These are phyloP conservation scores for Aspergillus funiculosus DNA, from an alignment of 495 filamentous ascomycete genomes.

Conservation along the genomic window DNA sequence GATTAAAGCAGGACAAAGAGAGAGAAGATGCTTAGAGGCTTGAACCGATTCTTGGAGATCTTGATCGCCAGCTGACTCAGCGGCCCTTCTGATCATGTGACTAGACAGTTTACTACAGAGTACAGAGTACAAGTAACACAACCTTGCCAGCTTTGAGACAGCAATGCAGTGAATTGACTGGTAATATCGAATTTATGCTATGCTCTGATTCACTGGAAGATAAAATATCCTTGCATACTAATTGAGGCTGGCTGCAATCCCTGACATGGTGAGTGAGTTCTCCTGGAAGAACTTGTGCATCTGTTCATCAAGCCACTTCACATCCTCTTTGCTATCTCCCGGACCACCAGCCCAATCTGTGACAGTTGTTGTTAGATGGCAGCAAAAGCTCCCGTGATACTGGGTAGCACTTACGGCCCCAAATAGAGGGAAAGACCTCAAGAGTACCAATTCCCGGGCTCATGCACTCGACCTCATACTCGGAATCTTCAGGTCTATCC, in stretches of 20 bases:
- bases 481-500: slow-evolving; percentile 58
- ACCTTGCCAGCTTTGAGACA: neutral
- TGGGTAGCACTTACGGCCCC: slow-evolving; percentile 54
- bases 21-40: neutral
- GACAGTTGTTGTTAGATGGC: slow-evolving; percentile 10
- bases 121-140: neutral
- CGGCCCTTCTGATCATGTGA: slow-evolving; percentile 7
- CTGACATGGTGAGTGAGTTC: neutral
- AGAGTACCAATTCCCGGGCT: slow-evolving; percentile 53
- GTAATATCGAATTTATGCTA: too few species aligned
- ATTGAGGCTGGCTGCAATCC: too few species aligned
- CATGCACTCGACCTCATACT: slow-evolving; percentile 63
- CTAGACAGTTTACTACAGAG: neutral
- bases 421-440: slow-evolving; percentile 55
- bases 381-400: neutral
- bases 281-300: slow-evolving; percentile 44
- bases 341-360: slow-evolving; percentile 57
- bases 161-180: neutral
- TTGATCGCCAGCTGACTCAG: slow-evolving; percentile 16
- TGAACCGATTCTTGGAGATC: neutral
- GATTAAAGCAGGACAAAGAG: slow-evolving; percentile 3
- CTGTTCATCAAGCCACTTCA: slow-evolving; percentile 60
- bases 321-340: slow-evolving; percentile 56
- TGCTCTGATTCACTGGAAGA: too few species aligned
- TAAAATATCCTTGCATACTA: too few species aligned